A percentile compares a stretch with the other conserved stretches of the same genome.
Conservation (phyloP, 2,329 filamentous ascomycete genomes). For the Colletotrichum lupini region DNA sequence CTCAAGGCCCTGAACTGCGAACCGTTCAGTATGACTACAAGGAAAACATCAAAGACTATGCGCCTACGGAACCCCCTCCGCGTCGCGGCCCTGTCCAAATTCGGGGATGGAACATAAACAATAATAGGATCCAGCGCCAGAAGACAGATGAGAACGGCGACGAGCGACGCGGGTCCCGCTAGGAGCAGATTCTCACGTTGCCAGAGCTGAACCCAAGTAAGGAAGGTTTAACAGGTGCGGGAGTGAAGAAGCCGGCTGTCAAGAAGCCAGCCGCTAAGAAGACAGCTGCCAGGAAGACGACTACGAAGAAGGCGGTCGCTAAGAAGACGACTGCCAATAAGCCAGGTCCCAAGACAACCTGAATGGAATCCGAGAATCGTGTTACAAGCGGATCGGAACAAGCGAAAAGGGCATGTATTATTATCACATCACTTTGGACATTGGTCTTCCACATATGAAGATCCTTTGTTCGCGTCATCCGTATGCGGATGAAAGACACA, state of each 20-base stretch:
- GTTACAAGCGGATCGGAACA: slow-evolving; percentile 12
- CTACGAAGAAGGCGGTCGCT: neutral
- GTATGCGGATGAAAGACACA: slow-evolving; percentile 3
- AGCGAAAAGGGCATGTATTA: slow-evolving; percentile 24
- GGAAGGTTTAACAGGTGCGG: neutral
- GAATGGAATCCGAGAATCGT: neutral
- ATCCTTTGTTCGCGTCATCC: neutral
- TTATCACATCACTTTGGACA: slow-evolving; percentile 23
- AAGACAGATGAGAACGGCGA: slow-evolving; percentile 33
- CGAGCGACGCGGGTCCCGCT: slow-evolving; percentile 36
- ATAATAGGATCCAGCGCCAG: slow-evolving; percentile 33
- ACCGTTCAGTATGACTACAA: slow-evolving; percentile 67
- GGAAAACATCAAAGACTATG: slow-evolving; percentile 68
- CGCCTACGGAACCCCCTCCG: slow-evolving; percentile 64
- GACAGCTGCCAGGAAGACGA: neutral
- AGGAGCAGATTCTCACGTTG: slow-evolving; percentile 11
- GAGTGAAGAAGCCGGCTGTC: neutral
- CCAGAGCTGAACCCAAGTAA: neutral
- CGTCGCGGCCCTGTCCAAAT: slow-evolving; percentile 67
- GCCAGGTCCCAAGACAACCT: neutral
- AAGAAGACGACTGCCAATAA: neutral
- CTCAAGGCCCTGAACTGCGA: slow-evolving; percentile 63
- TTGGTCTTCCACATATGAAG: slow-evolving; percentile 23
- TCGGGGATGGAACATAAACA: slow-evolving; percentile 58
- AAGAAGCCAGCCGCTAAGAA: neutral